Evolutionary conservation across 208 protist genomes (phyloP), one percentile per base, ranked within the genome.

Genomic region (Trypanosoma caninum): DNA sequence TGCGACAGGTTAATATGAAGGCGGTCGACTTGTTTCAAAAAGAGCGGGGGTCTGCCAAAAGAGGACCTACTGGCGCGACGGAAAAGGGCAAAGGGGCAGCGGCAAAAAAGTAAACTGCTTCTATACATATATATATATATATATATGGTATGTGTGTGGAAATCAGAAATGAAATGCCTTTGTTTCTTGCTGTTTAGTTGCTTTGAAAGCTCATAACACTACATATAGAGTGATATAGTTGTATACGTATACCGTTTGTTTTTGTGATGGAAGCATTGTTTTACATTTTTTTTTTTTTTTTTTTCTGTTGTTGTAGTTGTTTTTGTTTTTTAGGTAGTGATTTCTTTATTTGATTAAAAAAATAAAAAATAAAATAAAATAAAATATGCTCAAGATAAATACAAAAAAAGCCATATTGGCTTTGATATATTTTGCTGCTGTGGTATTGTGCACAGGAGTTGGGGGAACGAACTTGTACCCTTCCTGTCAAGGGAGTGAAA

Each of bases 21-120:
- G 75, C 76, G 18, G 73, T 91, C 28, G 85, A 93, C 69, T 47
- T 92, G 20, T 95, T 95, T 67, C 84, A 92, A 62, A 95, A 91
- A 70, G 84, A 95, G 57, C 72, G 89, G 10, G 88, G 88, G 0
- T 74, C 79, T 14, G 80, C 77, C 25, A 89, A 88, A 59, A 54
- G 82, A 20, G 87, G 87, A n/a, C 62, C 68, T 0, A 61, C 72
- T 9, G 75, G 38, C 20, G 55, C 31, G 5, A 13, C 47, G 25
- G 54, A 46, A 23, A 68, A 75, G 44, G 50, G 44, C 28, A 64
- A 66, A 45, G 56, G 38, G 20, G 54, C 41, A 16, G 25, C 27
- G 27, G 48, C 31, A 37, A 68, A 74, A 38, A 63, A 65, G 28
- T 51, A 45, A 45, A 20, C 57, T 57, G 46, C 34, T 66, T 45